Evolutionary conservation across 225 moss, liverwort and hornwort species (phyloP).

Genomic region (Thuidium tamariscinum): DNA sequence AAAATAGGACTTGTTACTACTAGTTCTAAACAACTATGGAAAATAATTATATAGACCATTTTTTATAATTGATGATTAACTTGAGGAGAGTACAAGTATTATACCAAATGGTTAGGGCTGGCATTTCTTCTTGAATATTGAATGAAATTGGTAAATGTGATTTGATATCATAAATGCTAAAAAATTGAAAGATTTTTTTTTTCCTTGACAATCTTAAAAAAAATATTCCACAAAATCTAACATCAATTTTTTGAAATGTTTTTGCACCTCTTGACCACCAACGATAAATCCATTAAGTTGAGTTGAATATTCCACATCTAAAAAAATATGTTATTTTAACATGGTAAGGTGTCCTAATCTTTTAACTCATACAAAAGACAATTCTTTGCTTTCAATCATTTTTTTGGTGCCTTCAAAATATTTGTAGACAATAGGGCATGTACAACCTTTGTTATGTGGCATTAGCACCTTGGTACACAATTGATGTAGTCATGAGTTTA

Average conservation of each 20-base stretch:
- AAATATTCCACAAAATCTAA: fast-evolving
- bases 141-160: background rate
- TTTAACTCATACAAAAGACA: fast-evolving
- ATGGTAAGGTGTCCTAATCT: fast-evolving
- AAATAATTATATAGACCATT: background rate
- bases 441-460: fast-evolving
- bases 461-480: background rate
- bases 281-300: fast-evolving
- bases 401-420: background rate
- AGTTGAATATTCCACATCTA: background rate
- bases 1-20: background rate
- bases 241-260: fast-evolving
- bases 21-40: fast-evolving
- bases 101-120: fast-evolving
- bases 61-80: background rate
- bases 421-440: fast-evolving
- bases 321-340: background rate
- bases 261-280: fast-evolving
- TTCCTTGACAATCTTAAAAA: fast-evolving
- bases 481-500: background rate
- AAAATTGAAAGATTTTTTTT: background rate
- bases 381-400: background rate
- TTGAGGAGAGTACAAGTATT: fast-evolving
- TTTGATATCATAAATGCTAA: background rate
- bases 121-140: fast-evolving